Conservation (phyloP, 1,284 basidiomycete genomes). For the Ceratobasidium sp. region DNA sequence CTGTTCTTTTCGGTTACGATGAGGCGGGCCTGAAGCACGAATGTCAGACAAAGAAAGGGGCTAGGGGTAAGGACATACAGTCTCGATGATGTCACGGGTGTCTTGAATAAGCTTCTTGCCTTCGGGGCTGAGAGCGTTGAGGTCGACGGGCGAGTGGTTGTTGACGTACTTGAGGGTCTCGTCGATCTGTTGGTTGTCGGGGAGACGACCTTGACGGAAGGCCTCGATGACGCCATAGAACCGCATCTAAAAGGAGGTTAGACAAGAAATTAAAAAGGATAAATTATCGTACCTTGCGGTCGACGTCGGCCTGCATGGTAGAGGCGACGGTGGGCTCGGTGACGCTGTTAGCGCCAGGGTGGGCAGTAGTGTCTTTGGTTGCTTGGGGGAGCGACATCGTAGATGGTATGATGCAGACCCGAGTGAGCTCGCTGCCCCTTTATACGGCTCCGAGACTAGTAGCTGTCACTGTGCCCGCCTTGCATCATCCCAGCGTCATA, state of each 20-base stretch:
- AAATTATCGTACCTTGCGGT: constrained; percentile 47
- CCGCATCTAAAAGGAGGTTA: constrained; percentile 63
- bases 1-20: constrained; percentile 87
- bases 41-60: not conserved
- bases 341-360: constrained; percentile 49
- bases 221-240: constrained; percentile 85
- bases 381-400: constrained; percentile 50
- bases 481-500: too few relatives aligned
- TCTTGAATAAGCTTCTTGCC: constrained; percentile 84
- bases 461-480: not conserved
- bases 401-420: not conserved
- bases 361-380: constrained; percentile 47
- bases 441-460: not conserved
- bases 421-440: not conserved
- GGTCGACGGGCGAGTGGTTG: constrained; percentile 75
- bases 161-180: constrained; percentile 76
- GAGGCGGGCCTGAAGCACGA: constrained; percentile 60
- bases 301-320: constrained; percentile 48
- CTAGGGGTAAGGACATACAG: constrained; percentile 55
- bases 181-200: constrained; percentile 86
- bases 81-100: constrained; percentile 77
- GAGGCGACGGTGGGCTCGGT: constrained; percentile 44
- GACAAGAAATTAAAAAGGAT: constrained; percentile 22
- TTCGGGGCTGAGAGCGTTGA: constrained; percentile 77
- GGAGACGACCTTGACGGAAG: constrained; percentile 81